Evolutionary conservation across 345 rosid species (phyloP).

Genomic region (Lepidium sativum): DNA sequence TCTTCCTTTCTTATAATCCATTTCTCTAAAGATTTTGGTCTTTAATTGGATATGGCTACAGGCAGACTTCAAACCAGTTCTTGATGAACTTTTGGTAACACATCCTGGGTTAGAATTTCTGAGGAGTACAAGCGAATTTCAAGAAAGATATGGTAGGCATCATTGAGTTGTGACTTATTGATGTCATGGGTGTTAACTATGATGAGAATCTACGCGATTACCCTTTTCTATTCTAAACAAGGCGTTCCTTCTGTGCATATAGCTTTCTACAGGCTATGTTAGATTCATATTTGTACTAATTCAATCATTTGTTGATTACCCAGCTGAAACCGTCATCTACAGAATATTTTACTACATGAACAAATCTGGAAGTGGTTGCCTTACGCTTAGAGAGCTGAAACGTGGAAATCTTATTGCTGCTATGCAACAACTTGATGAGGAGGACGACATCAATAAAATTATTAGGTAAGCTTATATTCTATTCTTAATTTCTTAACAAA

Average conservation of each 20-base stretch:
- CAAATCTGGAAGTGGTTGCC: conserved; percentile 65
- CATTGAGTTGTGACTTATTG: background rate
- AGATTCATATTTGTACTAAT: conserved; percentile 4
- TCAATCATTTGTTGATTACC: conserved; percentile 13
- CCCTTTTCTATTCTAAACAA: background rate
- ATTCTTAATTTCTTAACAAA: background rate
- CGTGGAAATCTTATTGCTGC: conserved; percentile 67
- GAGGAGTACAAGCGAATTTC: conserved; percentile 55
- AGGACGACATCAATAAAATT: conserved; percentile 70
- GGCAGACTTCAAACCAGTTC: conserved; percentile 71
- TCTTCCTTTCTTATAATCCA: background rate
- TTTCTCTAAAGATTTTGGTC: background rate
- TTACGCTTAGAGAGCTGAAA: conserved; percentile 69
- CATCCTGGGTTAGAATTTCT: conserved; percentile 77
- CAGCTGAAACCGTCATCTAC: conserved; percentile 89
- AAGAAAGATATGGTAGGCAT: conserved; percentile 67
- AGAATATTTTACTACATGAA: conserved; percentile 67
- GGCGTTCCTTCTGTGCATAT: background rate
- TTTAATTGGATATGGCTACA: conserved; percentile 22
- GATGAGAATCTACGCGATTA: background rate
- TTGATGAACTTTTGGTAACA: conserved; percentile 62
- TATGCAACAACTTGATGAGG: conserved; percentile 69
- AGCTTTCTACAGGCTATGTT: background rate
- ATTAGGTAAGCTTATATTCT: conserved; percentile 40
- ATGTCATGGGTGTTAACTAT: background rate